phyloP scores from a whole-genome alignment of 2,329 filamentous ascomycete genomes.

The Sarocladium brachiariae region DNA sequence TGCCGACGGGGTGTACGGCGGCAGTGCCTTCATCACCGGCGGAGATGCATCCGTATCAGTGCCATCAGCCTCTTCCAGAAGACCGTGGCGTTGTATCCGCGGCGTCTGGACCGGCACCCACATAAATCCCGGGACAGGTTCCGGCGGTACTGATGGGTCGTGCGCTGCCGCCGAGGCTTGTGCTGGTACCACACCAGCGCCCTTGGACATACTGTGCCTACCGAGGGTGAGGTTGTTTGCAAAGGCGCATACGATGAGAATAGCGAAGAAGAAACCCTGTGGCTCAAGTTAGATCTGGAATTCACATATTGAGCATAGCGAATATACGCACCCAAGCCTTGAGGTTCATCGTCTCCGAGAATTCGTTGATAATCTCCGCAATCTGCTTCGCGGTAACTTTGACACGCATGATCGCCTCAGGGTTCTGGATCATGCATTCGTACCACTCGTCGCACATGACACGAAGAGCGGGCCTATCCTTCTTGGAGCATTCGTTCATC shows the following conservation, averaged over 20 bases:
- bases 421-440: conserved; percentile 79
- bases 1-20: conserved; percentile 38
- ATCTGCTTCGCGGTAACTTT: conserved; percentile 81
- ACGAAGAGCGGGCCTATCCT: conserved; percentile 65
- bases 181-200: conserved; percentile 7
- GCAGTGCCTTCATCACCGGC: conserved; percentile 32
- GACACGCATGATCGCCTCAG: conserved; percentile 68
- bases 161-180: conserved; percentile 13
- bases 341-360: conserved; percentile 82
- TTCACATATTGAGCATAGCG: neutral
- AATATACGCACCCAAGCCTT: conserved; percentile 54
- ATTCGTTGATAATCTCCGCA: conserved; percentile 88
- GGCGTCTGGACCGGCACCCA: conserved; percentile 46
- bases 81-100: conserved; percentile 33
- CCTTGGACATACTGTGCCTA: conserved; percentile 12
- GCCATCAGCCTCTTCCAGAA: conserved; percentile 31
- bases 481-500: conserved; percentile 64
- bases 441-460: conserved; percentile 73
- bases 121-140: conserved; percentile 37
- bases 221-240: conserved; percentile 44
- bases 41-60: conserved; percentile 48
- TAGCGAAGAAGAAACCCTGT: conserved; percentile 44
- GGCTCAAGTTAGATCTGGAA: conserved; percentile 12
- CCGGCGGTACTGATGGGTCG: conserved; percentile 20
- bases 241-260: conserved; percentile 40